Percentiles rank a stretch among this genome's conserved stretches.
phyloP scores from a whole-genome alignment of 2,329 filamentous ascomycete genomes.

The Orbilia blumenaviensis region DNA sequence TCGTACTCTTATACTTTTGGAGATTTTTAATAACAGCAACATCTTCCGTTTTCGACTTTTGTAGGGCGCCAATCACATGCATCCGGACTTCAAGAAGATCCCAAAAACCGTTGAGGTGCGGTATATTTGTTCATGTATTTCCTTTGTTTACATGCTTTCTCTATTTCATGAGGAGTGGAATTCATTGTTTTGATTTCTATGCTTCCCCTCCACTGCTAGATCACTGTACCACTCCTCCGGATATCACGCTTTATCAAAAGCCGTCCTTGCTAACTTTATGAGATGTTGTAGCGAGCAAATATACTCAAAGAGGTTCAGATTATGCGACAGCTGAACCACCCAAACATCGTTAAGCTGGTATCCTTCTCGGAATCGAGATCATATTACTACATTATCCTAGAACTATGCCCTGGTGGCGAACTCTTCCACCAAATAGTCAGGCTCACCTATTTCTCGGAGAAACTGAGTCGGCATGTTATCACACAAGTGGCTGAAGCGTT shows the following conservation, averaged over 20 bases:
- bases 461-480: slow-evolving; percentile 93
- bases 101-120: slow-evolving; percentile 98
- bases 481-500: slow-evolving; percentile 92
- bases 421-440: slow-evolving; percentile 98
- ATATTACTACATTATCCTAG: slow-evolving; percentile 97
- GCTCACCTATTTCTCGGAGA: slow-evolving; percentile 97
- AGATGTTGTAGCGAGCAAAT: slow-evolving; percentile 78
- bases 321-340: slow-evolving; percentile 95
- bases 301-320: slow-evolving; percentile 99
- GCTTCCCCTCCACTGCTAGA: slow-evolving; percentile 1
- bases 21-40: slow-evolving; percentile 55
- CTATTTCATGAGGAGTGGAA: slow-evolving; percentile 37
- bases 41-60: slow-evolving; percentile 56
- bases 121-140: slow-evolving; percentile 61
- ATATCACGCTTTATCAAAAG: neutral
- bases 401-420: slow-evolving; percentile 93
- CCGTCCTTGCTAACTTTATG: slow-evolving; percentile 53
- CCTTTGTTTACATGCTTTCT: neutral
- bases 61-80: slow-evolving; percentile 90
- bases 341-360: slow-evolving; percentile 92
- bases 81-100: slow-evolving; percentile 94
- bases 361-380: slow-evolving; percentile 93
- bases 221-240: slow-evolving; percentile 35
- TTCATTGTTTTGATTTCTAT: slow-evolving; percentile 30
- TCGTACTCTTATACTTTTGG: slow-evolving; percentile 43